A percentile compares a stretch with the other conserved stretches of the same genome.
These are phyloP conservation scores for Sclerotinia subarctica DNA, from an alignment of 2,329 filamentous ascomycete species.

Conservation along the genomic window DNA sequence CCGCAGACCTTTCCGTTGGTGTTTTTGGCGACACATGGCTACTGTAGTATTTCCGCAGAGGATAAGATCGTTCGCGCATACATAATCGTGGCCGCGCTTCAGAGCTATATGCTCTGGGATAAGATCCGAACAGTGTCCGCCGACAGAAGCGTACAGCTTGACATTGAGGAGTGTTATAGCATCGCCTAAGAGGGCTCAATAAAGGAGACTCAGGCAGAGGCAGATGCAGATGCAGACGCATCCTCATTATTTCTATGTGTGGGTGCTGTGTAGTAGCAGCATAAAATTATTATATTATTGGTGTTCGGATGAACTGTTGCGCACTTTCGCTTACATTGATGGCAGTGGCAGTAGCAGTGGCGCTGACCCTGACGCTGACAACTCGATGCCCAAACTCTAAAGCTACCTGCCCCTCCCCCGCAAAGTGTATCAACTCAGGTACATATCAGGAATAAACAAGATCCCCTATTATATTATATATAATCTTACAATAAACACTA, in stretches of 20 bases:
- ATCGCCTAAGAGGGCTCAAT: slow-evolving; percentile 33
- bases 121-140: background rate
- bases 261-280: background rate
- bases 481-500: background rate
- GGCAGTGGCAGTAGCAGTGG: too few relatives aligned
- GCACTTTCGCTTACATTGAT: background rate
- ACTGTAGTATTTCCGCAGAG: slow-evolving; percentile 3
- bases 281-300: background rate
- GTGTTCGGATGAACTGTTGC: background rate
- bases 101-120: slow-evolving; percentile 13
- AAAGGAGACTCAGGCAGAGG: slow-evolving; percentile 32
- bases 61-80: slow-evolving; percentile 1
- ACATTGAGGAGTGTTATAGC: slow-evolving; percentile 29
- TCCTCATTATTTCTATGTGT: slow-evolving; percentile 31
- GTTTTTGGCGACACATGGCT: background rate
- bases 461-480: background rate
- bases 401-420: slow-evolving; percentile 12
- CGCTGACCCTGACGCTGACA: background rate
- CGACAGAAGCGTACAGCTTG: slow-evolving; percentile 18
- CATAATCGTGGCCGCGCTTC: slow-evolving; percentile 6
- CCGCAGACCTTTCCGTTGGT: background rate
- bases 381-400: background rate
- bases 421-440: slow-evolving; percentile 2
- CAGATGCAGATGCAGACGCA: slow-evolving; percentile 24
- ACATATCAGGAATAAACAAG: background rate